Base-by-base conservation (phyloP, 768 basidiomycete genomes). In the Rhodotorula paludigena region DNA sequence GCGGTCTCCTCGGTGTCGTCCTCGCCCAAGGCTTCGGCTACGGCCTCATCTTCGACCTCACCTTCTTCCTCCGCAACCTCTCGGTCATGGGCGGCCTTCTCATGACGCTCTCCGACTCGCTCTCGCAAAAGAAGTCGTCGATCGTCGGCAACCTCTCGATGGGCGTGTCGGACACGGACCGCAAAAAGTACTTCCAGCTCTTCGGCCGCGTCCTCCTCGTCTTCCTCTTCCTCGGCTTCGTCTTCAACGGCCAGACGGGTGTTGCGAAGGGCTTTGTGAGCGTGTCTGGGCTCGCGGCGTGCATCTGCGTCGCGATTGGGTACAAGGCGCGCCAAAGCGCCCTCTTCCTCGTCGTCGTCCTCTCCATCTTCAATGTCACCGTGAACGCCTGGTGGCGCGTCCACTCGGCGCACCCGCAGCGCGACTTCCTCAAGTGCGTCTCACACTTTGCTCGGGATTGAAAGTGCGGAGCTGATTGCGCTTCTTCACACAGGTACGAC, bases 291-390 rank as follows among this genome's bases (percentile, higher is more conserved):
- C 83, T 99, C 51, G 88, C 84, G 21, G 92, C 93, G 8, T 98
- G 96, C 76, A 80, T 85, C 76, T 97, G 94, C 90, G 93, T 99
- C 55, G 96, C 93, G 16, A 84, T 98, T 68, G 96, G 96, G 52
- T 98, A 97, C 86, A 98, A 98, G 81, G 94, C 96, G 75, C 98
- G 97, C 81, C 96, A 92, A 90, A 92, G 90, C 21, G 94, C 94
- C 5, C 85, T 87, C 20, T 98, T 98, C 86, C 85, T 99, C 68
- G 93, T 97, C 66, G 79, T 96, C 71, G 83, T 92, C 7, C 80
- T 99, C 75, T 90, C 89, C 77, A 79, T 90, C 74, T 97, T 98
- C 87, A 99, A 99, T 78, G 49, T 76, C 23, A 63, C 74, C 32
- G 63, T 75, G 57, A 99, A 99, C 83, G 96, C 97, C 80, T 99